phyloP scores from a whole-genome alignment of 139 green algal species.

The Zygnema circumcarinatum region DNA sequence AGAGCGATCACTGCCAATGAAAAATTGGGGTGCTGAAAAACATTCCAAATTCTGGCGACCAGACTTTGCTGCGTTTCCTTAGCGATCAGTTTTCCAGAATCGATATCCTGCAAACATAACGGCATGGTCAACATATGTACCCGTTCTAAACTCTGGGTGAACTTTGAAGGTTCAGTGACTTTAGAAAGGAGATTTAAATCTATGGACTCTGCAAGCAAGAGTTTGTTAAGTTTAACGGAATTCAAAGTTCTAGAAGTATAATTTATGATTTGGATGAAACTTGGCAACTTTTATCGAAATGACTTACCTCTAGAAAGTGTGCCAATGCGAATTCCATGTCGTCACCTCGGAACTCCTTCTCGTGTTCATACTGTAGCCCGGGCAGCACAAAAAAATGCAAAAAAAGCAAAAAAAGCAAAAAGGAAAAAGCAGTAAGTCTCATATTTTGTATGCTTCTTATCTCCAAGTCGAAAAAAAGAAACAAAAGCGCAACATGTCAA shows the following conservation, averaged over 20 bases:
- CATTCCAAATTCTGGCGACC: not conserved
- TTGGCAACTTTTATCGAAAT: not conserved
- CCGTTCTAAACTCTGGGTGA: too few relatives aligned
- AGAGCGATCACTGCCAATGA: not conserved
- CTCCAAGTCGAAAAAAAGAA: too few relatives aligned
- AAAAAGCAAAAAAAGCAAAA: not conserved
- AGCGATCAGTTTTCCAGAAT: not conserved
- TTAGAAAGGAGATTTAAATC: not conserved
- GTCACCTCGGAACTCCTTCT: constrained; percentile 9
- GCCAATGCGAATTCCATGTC: constrained; percentile 16
- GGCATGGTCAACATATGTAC: not conserved
- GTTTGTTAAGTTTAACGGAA: not conserved
- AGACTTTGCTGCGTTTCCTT: not conserved
- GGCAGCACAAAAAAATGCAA: not conserved
- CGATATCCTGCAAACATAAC: constrained; percentile 22
- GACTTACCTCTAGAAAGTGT: constrained; percentile 21
- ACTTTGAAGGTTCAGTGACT: too few relatives aligned
- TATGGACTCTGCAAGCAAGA: not conserved
- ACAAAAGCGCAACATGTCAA: too few relatives aligned
- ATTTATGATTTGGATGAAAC: not conserved
- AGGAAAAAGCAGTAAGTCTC: not conserved
- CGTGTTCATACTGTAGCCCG: not conserved
- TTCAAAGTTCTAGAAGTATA: not conserved
- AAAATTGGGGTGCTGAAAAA: not conserved
- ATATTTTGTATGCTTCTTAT: too few relatives aligned